Evolutionary conservation across 306 rosid genomes (phyloP).

Genomic region (Castanea sativa): DNA sequence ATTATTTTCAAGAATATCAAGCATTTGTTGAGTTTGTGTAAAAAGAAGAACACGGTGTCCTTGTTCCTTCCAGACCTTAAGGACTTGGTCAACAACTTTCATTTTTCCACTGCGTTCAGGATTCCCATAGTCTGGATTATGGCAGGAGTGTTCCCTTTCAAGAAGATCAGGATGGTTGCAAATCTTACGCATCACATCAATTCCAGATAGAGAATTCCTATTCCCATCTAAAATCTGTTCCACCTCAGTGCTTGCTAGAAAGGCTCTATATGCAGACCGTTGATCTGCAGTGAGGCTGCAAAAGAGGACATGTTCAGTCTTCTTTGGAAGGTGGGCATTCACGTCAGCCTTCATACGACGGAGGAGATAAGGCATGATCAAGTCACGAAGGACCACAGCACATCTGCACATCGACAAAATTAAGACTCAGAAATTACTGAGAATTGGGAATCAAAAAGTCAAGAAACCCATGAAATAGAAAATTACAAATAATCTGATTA

Average conservation of each 20-base stretch:
- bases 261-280: conserved; percentile 87
- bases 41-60: conserved; percentile 96
- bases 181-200: conserved; percentile 94
- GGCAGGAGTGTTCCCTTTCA: conserved; percentile 83
- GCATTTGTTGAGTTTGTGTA: conserved; percentile 93
- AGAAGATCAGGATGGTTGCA: conserved; percentile 99
- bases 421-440: conserved; percentile 13
- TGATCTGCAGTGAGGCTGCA: conserved; percentile 91
- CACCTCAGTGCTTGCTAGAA: conserved; percentile 97
- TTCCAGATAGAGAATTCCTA: conserved; percentile 87
- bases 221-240: conserved; percentile 84
- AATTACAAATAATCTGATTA: background rate
- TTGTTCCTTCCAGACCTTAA: conserved; percentile 96
- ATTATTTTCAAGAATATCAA: conserved; percentile 77
- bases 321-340: conserved; percentile 90
- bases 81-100: conserved; percentile 92
- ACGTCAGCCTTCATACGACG: conserved; percentile 98
- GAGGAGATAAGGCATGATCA: conserved; percentile 97
- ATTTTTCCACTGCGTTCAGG: conserved; percentile 92
- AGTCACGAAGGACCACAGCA: conserved; percentile 94
- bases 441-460: background rate
- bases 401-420: conserved; percentile 58
- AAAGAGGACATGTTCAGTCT: conserved; percentile 95
- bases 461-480: background rate
- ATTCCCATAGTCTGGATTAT: conserved; percentile 91